Evolutionary conservation across 306 rosid genomes (phyloP).

Genomic region (Quercus glauca): DNA sequence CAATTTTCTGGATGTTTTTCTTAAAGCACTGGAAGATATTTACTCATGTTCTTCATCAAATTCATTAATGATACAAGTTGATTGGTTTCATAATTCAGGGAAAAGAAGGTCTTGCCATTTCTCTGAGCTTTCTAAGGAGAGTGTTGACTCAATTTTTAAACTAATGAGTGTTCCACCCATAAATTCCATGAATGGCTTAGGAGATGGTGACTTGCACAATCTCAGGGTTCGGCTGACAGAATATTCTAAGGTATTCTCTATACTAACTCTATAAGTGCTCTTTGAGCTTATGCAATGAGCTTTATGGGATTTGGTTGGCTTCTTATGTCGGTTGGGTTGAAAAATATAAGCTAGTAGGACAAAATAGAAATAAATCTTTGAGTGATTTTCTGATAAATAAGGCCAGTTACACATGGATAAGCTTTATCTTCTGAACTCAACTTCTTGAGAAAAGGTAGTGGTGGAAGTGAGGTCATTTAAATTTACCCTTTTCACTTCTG

Average conservation of each 20-base stretch:
- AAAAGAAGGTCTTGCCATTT: slow-evolving; percentile 56
- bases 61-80: slow-evolving; percentile 32
- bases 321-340: slow-evolving; percentile 21
- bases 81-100: slow-evolving; percentile 46
- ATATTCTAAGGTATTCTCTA: slow-evolving; percentile 54
- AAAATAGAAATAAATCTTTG: not conserved
- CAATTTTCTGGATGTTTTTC: slow-evolving; percentile 22
- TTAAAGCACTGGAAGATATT: slow-evolving; percentile 24
- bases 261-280: not conserved
- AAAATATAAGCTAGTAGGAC: not conserved
- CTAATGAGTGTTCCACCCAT: slow-evolving; percentile 31
- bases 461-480: not conserved
- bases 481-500: not conserved
- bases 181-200: slow-evolving; percentile 34
- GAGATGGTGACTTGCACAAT: slow-evolving; percentile 39
- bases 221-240: slow-evolving; percentile 69
- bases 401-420: not conserved
- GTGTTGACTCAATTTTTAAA: slow-evolving; percentile 62
- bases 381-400: not conserved
- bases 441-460: not conserved
- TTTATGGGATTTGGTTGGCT: slow-evolving; percentile 5
- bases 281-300: slow-evolving; percentile 18
- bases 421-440: not conserved
- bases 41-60: slow-evolving; percentile 28
- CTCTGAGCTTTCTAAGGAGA: slow-evolving; percentile 59